Percentiles rank a stretch among this genome's conserved stretches.
phyloP scores from a whole-genome alignment of 2,329 filamentous ascomycete genomes.

The Ciborinia camelliae region DNA sequence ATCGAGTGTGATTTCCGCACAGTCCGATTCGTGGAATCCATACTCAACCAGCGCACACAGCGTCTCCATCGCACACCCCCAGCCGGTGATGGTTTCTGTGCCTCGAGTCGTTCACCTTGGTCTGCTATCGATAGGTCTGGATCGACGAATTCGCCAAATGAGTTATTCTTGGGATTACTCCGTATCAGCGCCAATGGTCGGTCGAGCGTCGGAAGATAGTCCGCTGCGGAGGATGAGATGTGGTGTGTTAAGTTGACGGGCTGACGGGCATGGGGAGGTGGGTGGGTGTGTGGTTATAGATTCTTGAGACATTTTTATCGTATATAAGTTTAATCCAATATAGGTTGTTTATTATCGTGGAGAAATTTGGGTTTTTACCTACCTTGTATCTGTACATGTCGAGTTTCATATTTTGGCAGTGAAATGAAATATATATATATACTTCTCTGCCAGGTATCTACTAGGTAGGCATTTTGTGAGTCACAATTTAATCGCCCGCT shows the following conservation, averaged over 20 bases:
- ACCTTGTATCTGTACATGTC: not conserved
- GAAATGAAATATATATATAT: not conserved
- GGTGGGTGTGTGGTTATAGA: too few relatives aligned
- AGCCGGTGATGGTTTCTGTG: not conserved
- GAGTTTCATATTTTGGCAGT: not conserved
- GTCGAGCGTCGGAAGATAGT: slow-evolving; percentile 5
- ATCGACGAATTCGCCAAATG: slow-evolving; percentile 19
- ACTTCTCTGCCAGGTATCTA: too few relatives aligned
- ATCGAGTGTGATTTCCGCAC: slow-evolving; percentile 25
- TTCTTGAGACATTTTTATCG: not conserved
- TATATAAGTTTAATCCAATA: too few relatives aligned
- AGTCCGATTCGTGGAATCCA: slow-evolving; percentile 26
- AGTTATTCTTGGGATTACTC: slow-evolving; percentile 21
- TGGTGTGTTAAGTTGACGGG: slow-evolving; percentile 17
- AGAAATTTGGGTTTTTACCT: not conserved
- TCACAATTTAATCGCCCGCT: too few relatives aligned
- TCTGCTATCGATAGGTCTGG: not conserved
- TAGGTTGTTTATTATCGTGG: not conserved
- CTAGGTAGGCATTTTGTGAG: too few relatives aligned
- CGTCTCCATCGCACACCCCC: slow-evolving; percentile 29
- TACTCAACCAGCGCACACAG: slow-evolving; percentile 29
- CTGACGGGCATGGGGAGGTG: slow-evolving; percentile 18
- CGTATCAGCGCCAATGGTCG: slow-evolving; percentile 17
- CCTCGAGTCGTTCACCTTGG: not conserved
- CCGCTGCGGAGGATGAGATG: slow-evolving; percentile 22